Evolutionary conservation across 139 green algal species (phyloP), one percentile per base, ranked within the genome.

Genomic region (Astrephomene gubernaculifera): DNA sequence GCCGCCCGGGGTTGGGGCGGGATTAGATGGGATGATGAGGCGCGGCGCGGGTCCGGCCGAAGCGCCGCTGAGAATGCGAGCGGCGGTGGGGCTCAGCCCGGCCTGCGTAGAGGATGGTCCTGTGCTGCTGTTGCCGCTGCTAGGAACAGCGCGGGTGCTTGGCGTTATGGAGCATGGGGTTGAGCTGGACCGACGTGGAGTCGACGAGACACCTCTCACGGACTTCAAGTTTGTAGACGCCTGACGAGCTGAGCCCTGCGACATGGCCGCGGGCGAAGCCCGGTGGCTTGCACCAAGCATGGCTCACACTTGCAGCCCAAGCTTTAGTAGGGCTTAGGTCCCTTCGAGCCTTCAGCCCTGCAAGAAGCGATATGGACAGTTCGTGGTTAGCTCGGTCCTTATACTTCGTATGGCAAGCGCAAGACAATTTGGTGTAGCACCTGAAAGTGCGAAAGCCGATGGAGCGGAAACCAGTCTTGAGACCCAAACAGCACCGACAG

Each of bases 1-100:
- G 54, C 54, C 14, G 27, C 39, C 4, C 5, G 69, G 25, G 25
- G 69, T 19, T 0, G 74, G 12, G 14, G 41, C n/a, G n/a, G n/a
- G n/a, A n/a, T n/a, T n/a, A n/a, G n/a, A n/a, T n/a, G n/a, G n/a
- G n/a, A n/a, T n/a, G n/a, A n/a, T n/a, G n/a, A n/a, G 0, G 38
- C 74, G 74, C 25, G 74, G 57, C 29, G 54, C 74, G 9, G 74
- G 74, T 4, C 74, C 74, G 0, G 74, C 74, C 27, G 74, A 82
- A 9, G 74, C 53, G 54, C 74, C 74, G 35, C 54, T 71, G 29
- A 71, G 74, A 29, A 71, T 82, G 38, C 74, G 74, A 7, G 35
- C 54, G 2, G 74, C 74, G 0, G 38, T 68, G 39, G 74, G 53
- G 39, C 53, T 82, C 21, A 82, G 54, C 2, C 3, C 3, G 12